Percentiles rank a stretch among this genome's conserved stretches.
Evolutionary conservation across 257 asterid genomes (phyloP).

Genomic region (Solanum phureja): DNA sequence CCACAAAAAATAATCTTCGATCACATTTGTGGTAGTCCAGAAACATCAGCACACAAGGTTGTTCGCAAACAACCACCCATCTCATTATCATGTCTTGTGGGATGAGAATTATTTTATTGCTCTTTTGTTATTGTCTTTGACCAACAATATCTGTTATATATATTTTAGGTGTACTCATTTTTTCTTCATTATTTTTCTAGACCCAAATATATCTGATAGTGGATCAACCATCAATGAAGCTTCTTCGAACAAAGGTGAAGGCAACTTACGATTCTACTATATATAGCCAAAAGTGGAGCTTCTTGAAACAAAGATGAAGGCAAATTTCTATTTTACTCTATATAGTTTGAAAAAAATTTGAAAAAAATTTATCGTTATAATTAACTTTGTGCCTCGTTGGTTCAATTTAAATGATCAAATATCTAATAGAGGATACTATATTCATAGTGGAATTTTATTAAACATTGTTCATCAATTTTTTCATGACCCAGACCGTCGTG

Average conservation of each 20-base stretch:
- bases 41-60: too few species aligned
- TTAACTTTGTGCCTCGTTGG: not conserved
- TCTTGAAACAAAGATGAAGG: not conserved
- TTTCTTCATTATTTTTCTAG: too few species aligned
- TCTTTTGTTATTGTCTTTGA: slow-evolving; percentile 61
- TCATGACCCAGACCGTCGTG: too few species aligned
- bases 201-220: too few species aligned
- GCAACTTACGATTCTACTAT: not conserved
- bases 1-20: too few species aligned
- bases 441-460: not conserved
- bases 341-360: too few species aligned
- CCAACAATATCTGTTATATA: slow-evolving; percentile 87
- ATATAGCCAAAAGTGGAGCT: not conserved
- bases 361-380: too few species aligned
- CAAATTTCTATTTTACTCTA: too few species aligned
- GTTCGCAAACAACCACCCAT: slow-evolving; percentile 16
- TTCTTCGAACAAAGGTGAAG: not conserved
- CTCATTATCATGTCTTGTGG: slow-evolving; percentile 88
- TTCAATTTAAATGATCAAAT: not conserved
- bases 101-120: slow-evolving; percentile 75
- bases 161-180: slow-evolving; percentile 11
- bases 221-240: too few species aligned
- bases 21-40: too few species aligned
- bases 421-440: not conserved
- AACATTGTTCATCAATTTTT: not conserved